These are phyloP conservation scores for Saccharomyces mikatae DNA, from an alignment of 805 yeast genomes.

Conservation along the genomic window DNA sequence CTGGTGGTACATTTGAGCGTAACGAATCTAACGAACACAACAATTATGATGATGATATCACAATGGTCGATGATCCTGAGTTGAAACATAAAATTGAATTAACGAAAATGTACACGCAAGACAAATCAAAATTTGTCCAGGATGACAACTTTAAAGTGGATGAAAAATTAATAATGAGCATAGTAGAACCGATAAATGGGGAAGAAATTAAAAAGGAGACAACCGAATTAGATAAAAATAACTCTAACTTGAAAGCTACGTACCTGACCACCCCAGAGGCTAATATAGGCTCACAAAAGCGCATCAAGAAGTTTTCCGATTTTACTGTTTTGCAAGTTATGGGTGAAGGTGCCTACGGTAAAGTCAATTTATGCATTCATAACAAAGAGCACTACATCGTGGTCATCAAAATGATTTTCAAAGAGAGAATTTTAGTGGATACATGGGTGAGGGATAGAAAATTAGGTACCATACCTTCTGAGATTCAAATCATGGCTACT, in stretches of 20 bases:
- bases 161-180: conserved; percentile 17
- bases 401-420: conserved; percentile 82
- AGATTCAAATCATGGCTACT: conserved; percentile 80
- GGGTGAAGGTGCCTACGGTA: conserved; percentile 96
- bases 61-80: conserved; percentile 5
- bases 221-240: background rate
- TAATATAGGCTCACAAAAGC: conserved; percentile 52
- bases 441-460: conserved; percentile 92
- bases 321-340: conserved; percentile 61
- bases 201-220: background rate
- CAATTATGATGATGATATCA: background rate
- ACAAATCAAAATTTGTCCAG: conserved; percentile 21
- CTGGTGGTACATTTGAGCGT: background rate
- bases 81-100: conserved; percentile 15
- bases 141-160: conserved; percentile 22
- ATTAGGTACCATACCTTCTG: conserved; percentile 88
- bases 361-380: conserved; percentile 71
- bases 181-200: conserved; percentile 1
- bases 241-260: background rate
- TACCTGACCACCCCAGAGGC: conserved; percentile 8
- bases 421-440: conserved; percentile 86
- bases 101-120: conserved; percentile 17
- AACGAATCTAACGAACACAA: background rate
- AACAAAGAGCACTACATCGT: conserved; percentile 54
- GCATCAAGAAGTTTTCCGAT: conserved; percentile 64